These are phyloP conservation scores for Hermanozyma aechmeae DNA, from an alignment of 805 yeast species.

Conservation along the genomic window DNA sequence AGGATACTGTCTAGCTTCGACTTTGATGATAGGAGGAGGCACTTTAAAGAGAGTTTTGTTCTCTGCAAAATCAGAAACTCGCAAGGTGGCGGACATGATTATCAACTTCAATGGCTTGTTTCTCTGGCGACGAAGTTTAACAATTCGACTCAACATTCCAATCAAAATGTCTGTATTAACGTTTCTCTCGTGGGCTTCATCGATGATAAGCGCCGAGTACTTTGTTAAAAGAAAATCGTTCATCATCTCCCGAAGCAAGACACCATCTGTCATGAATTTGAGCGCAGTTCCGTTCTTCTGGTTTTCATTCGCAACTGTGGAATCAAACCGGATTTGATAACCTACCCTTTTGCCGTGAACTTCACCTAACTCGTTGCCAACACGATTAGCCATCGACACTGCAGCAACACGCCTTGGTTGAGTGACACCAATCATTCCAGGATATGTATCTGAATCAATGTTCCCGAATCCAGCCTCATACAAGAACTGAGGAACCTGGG, in stretches of 20 bases:
- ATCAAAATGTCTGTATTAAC: constrained; percentile 92
- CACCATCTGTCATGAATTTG: constrained; percentile 94
- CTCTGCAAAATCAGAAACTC: constrained; percentile 90
- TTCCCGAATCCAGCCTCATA: constrained; percentile 89
- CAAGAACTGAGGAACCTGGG: constrained; percentile 94
- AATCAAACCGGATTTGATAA: constrained; percentile 76
- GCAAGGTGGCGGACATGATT: constrained; percentile 94
- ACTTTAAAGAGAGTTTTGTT: constrained; percentile 55
- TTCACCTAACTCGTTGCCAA: constrained; percentile 64
- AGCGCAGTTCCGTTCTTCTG: constrained; percentile 46
- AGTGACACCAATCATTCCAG: constrained; percentile 94
- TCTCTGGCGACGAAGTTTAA: constrained; percentile 53
- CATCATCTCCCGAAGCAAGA: constrained; percentile 86
- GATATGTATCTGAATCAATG: constrained; percentile 40
- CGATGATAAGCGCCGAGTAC: constrained; percentile 82
- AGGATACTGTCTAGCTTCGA: constrained; percentile 90
- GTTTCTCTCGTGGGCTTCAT: constrained; percentile 97
- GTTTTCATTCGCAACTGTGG: constrained; percentile 46
- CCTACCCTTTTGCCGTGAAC: constrained; percentile 58
- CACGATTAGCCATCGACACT: constrained; percentile 82
- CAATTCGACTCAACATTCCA: constrained; percentile 87
- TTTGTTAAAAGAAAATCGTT: constrained; percentile 69
- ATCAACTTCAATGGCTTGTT: constrained; percentile 66
- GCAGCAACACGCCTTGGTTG: constrained; percentile 96
- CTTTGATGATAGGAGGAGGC: constrained; percentile 82